Percentiles rank a stretch among this genome's conserved stretches.
These are phyloP conservation scores for Verbascum thapsus DNA, from an alignment of 257 asterid species.

Conservation along the genomic window DNA sequence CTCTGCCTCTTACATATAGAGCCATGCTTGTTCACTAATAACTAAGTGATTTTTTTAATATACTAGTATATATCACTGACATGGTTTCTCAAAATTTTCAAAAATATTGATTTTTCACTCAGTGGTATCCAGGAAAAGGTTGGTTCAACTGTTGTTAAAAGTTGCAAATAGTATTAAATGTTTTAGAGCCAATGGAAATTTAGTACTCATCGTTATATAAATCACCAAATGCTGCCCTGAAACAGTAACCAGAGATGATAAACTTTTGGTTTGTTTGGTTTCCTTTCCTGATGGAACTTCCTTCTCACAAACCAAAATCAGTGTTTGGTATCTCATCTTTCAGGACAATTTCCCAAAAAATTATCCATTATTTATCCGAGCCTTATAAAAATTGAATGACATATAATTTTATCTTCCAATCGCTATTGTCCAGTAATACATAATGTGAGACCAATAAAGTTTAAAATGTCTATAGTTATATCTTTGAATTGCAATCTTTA, in stretches of 20 bases:
- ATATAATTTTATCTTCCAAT: no score
- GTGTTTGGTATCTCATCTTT: no score
- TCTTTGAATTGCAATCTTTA: no score
- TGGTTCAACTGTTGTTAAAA: not conserved
- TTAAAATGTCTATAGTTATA: no score
- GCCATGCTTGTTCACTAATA: not conserved
- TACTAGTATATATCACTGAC: not conserved
- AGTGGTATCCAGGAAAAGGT: slow-evolving; percentile 5
- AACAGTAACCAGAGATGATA: not conserved
- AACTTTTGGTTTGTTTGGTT: not conserved
- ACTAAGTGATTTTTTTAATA: not conserved
- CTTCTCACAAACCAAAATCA: no score
- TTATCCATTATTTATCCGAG: no score
- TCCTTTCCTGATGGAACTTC: no score
- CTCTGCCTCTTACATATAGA: not conserved
- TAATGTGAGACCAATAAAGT: no score
- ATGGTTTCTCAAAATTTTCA: not conserved
- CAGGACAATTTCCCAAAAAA: no score
- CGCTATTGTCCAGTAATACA: no score
- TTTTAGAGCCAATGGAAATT: not conserved
- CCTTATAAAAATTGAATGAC: no score
- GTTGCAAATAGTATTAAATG: slow-evolving; percentile 4
- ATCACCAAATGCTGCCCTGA: not conserved
- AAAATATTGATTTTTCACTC: not conserved
- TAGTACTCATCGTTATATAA: not conserved